Conservation (phyloP, 75 land plant genomes). For the Selaginella tamariscina region DNA sequence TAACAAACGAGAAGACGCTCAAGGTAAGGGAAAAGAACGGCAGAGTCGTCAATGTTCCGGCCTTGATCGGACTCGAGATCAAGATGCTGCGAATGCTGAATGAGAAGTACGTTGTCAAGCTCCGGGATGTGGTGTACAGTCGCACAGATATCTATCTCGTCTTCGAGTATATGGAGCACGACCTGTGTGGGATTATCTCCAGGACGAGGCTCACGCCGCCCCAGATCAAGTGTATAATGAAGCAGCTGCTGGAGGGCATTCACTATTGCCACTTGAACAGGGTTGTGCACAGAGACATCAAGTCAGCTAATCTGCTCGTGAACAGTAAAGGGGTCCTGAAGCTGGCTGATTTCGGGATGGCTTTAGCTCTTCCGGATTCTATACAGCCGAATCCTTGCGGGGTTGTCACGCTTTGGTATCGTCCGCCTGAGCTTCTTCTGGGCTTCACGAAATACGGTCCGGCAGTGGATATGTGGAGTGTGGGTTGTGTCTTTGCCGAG, state of each 20-base stretch:
- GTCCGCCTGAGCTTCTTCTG: constrained; percentile 10
- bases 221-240: constrained; percentile 37
- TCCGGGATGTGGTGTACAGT: constrained; percentile 87
- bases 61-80: constrained; percentile 33
- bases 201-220: constrained; percentile 73
- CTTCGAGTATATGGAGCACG: constrained; percentile 99
- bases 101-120: constrained; percentile 67
- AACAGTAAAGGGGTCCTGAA: constrained; percentile 14
- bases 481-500: constrained; percentile 14
- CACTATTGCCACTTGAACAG: constrained; percentile 6
- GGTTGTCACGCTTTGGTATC: not conserved
- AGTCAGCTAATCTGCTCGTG: constrained; percentile 1
- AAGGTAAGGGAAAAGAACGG: not conserved
- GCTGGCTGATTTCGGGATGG: constrained; percentile 9
- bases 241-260: constrained; percentile 7
- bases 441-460: constrained; percentile 4
- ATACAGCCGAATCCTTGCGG: not conserved
- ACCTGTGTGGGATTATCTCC: constrained; percentile 82
- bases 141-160: constrained; percentile 90
- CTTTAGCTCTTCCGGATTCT: not conserved
- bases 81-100: constrained; percentile 84
- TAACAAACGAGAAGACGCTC: constrained; percentile 32
- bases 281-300: constrained; percentile 13
- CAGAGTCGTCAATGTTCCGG: not conserved
- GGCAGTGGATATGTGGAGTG: constrained; percentile 9